Conservation (phyloP, 2,329 filamentous ascomycete species). For the Rutstroemia sp. region DNA sequence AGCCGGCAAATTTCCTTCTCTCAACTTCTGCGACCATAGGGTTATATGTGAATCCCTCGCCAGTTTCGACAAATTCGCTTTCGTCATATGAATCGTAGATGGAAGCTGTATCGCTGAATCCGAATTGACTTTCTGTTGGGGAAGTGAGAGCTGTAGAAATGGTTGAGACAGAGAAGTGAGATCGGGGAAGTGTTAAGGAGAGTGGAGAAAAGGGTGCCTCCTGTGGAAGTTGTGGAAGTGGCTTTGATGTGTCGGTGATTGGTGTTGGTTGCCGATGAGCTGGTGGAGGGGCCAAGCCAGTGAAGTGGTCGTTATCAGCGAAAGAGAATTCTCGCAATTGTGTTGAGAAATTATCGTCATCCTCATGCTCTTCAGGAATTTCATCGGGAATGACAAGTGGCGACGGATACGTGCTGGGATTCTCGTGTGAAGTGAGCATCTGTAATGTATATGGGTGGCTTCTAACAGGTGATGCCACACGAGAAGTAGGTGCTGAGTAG, state of each 20-base stretch:
- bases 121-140: conserved; percentile 22
- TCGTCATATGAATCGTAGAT: conserved; percentile 19
- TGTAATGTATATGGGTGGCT: not conserved
- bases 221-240: conserved; percentile 25
- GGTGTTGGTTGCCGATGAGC: conserved; percentile 11
- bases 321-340: conserved; percentile 16
- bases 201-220: conserved; percentile 11
- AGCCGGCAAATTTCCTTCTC: conserved; percentile 15
- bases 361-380: conserved; percentile 43
- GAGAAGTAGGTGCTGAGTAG: conserved; percentile 10
- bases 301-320: conserved; percentile 19
- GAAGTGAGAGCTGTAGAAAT: conserved; percentile 22
- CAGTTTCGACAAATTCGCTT: conserved; percentile 19
- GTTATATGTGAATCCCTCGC: conserved; percentile 22
- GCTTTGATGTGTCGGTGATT: conserved; percentile 17
- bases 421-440: not conserved
- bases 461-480: conserved; percentile 15
- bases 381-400: conserved; percentile 38
- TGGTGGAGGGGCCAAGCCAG: conserved; percentile 24
- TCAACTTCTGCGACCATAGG: conserved; percentile 12
- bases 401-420: not conserved
- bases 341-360: conserved; percentile 57
- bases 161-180: conserved; percentile 28
- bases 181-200: conserved; percentile 19
- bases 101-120: conserved; percentile 18